These are phyloP conservation scores for Teunomyces funiuensis DNA, from an alignment of 805 yeast genomes.

Conservation along the genomic window DNA sequence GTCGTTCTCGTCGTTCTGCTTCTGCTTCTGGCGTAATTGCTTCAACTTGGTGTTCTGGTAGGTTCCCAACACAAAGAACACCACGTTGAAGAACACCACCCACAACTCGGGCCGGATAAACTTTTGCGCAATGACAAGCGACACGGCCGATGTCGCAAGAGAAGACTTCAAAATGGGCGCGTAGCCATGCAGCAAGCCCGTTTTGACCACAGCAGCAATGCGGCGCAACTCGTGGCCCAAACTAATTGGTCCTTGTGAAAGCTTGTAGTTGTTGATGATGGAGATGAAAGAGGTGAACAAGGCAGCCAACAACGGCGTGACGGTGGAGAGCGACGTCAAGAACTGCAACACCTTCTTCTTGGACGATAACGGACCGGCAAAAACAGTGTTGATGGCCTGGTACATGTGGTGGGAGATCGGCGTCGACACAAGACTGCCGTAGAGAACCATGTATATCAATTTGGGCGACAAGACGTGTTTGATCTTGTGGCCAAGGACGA, in stretches of 20 bases:
- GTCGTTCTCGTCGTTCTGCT: constrained; percentile 9
- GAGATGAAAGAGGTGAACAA: constrained; percentile 54
- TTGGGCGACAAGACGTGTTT: constrained; percentile 45
- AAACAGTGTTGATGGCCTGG: constrained; percentile 38
- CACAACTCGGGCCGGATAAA: constrained; percentile 58
- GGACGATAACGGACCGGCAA: constrained; percentile 39
- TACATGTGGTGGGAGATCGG: constrained; percentile 61
- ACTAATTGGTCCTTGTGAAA: constrained; percentile 9
- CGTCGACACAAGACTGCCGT: constrained; percentile 53
- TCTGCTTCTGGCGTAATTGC: constrained; percentile 22
- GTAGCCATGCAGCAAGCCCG: constrained; percentile 44
- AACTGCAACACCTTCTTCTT: constrained; percentile 49
- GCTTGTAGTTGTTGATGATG: constrained; percentile 43
- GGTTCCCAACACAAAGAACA: constrained; percentile 61
- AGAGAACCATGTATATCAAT: constrained; percentile 54
- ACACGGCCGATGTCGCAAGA: constrained; percentile 52
- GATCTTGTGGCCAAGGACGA: constrained; percentile 19
- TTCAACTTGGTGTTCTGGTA: constrained; percentile 59
- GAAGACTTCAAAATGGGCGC: constrained; percentile 50
- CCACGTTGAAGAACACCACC: constrained; percentile 61
- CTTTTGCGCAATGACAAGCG: constrained; percentile 56
- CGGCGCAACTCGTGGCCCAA: constrained; percentile 14
- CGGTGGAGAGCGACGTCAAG: constrained; percentile 48
- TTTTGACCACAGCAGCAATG: constrained; percentile 18
- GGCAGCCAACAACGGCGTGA: constrained; percentile 54